phyloP scores from a whole-genome alignment of 1,139 yeast genomes.

The Meyerozyma athensensis region DNA sequence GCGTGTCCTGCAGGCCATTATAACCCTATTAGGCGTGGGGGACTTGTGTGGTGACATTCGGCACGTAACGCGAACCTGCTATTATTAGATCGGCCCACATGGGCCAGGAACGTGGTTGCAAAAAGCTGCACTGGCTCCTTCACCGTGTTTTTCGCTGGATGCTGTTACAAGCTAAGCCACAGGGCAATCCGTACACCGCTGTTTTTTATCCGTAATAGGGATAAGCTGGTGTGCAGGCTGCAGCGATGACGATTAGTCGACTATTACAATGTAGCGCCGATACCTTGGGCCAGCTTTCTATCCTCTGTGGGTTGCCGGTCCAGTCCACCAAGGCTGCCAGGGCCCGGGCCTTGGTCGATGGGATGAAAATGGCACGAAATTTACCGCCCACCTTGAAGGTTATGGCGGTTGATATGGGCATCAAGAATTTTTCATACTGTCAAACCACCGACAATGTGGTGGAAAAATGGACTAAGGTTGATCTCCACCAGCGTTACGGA shows the following conservation, averaged over 20 bases:
- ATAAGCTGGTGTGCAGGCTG: too few species aligned
- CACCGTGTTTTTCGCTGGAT: too few species aligned
- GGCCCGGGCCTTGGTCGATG: slow-evolving; percentile 20
- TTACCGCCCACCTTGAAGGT: slow-evolving; percentile 17
- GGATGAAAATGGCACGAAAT: slow-evolving; percentile 16
- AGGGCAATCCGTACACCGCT: too few species aligned
- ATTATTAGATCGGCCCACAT: too few species aligned
- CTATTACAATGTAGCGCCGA: slow-evolving; percentile 5
- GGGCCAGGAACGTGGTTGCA: too few species aligned
- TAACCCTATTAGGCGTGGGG: not conserved
- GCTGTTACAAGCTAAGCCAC: too few species aligned
- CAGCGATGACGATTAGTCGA: slow-evolving; percentile 1
- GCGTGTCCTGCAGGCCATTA: slow-evolving; percentile 1
- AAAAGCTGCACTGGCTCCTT: too few species aligned
- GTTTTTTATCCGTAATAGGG: too few species aligned
- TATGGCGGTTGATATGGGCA: slow-evolving; percentile 35
- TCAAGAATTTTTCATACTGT: slow-evolving; percentile 41
- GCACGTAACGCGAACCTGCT: not conserved
- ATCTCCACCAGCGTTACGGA: slow-evolving; percentile 22
- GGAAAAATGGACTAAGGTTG: slow-evolving; percentile 27
- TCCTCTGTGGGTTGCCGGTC: slow-evolving; percentile 30
- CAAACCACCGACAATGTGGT: slow-evolving; percentile 14
- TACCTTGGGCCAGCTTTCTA: slow-evolving; percentile 28
- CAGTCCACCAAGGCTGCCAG: slow-evolving; percentile 24
- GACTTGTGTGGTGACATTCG: not conserved